These are phyloP conservation scores for Perkinsela sp. DNA, from an alignment of 208 protist genomes.

Conservation along the genomic window DNA sequence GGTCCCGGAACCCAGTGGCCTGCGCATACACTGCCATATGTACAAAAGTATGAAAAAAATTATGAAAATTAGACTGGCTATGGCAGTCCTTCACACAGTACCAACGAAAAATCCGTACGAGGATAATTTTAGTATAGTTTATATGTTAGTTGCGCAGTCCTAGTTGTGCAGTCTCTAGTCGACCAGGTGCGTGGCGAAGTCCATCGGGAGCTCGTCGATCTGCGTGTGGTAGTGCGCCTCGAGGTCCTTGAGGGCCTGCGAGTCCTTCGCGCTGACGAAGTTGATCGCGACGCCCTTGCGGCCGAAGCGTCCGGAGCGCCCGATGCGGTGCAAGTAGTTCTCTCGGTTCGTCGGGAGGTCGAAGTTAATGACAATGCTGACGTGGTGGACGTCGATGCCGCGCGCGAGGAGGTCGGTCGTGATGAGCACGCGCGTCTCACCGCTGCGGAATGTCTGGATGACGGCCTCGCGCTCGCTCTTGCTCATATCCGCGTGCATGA, in stretches of 20 bases:
- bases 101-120: too few relatives aligned
- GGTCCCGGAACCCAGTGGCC: background rate
- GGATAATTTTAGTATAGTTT: too few relatives aligned
- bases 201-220: conserved; percentile 94
- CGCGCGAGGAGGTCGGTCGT: conserved; percentile 95
- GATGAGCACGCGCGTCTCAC: conserved; percentile 84
- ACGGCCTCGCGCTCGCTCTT: conserved; percentile 88
- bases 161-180: too few relatives aligned
- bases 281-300: conserved; percentile 99
- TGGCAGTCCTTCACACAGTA: too few relatives aligned
- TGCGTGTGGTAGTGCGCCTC: conserved; percentile 94
- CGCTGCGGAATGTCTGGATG: conserved; percentile 89
- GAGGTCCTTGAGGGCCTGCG: conserved; percentile 81
- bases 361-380: conserved; percentile 99
- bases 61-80: too few relatives aligned
- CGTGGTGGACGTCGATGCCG: conserved; percentile 99
- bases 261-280: conserved; percentile 90
- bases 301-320: conserved; percentile 94
- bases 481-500: conserved; percentile 90
- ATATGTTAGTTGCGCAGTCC: too few relatives aligned
- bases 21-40: too few relatives aligned
- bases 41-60: too few relatives aligned
- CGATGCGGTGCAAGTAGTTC: conserved; percentile 96
- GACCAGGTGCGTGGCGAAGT: conserved; percentile 64
- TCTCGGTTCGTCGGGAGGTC: conserved; percentile 95